A percentile compares a stretch with the other conserved stretches of the same genome.
Conservation (phyloP, 1,284 basidiomycete genomes). For the Naganishia cerealis region DNA sequence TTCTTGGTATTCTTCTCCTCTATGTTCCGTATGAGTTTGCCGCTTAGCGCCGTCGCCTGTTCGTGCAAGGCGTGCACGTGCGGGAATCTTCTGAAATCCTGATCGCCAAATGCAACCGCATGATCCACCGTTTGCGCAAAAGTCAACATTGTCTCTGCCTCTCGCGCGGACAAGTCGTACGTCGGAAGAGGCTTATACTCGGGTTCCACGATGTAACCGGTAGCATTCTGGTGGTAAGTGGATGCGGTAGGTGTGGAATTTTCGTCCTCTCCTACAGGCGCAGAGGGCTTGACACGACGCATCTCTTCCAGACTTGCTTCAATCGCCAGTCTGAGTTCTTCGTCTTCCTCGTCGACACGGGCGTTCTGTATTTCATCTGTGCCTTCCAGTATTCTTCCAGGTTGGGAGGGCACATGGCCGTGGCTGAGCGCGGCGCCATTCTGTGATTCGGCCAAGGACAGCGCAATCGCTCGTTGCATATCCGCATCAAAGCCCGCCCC, state of each 20-base stretch:
- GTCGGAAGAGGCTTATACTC: conserved; percentile 58
- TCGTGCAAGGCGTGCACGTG: conserved; percentile 80
- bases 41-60: conserved; percentile 75
- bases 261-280: conserved; percentile 62
- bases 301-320: conserved; percentile 89
- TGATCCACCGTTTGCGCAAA: conserved; percentile 87
- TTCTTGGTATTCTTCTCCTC: conserved; percentile 86
- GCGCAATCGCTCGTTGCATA: conserved; percentile 86
- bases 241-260: background rate
- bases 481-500: conserved; percentile 75
- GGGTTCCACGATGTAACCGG: conserved; percentile 8
- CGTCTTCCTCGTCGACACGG: conserved; percentile 79
- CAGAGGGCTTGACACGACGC: conserved; percentile 73
- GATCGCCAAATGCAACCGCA: conserved; percentile 72
- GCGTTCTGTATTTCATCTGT: conserved; percentile 54
- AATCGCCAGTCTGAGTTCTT: conserved; percentile 88
- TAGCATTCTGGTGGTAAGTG: conserved; percentile 2
- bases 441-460: conserved; percentile 79
- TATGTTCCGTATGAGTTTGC: conserved; percentile 78
- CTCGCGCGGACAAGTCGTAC: conserved; percentile 74
- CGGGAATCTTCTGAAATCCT: conserved; percentile 74
- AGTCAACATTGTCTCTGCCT: conserved; percentile 79
- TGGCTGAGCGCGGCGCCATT: conserved; percentile 37
- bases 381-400: conserved; percentile 40
- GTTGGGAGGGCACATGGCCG: conserved; percentile 69